Base-by-base conservation (phyloP, 495 filamentous ascomycete species). In the Bombardia bombarda region DNA sequence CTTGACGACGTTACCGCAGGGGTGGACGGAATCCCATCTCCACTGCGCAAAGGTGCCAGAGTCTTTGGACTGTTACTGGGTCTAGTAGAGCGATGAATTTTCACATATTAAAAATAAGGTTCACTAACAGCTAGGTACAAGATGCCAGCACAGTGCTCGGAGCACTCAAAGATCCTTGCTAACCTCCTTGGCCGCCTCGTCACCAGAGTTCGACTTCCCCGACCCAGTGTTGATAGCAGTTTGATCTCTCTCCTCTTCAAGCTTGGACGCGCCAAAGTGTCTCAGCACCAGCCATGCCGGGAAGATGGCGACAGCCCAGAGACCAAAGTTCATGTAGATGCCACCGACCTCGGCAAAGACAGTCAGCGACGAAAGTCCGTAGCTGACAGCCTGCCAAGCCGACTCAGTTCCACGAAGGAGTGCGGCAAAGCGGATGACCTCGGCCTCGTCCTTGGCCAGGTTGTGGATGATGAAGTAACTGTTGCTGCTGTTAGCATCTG, bases 381-480 rank as follows among this genome's bases (percentile, higher is more conserved):
- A 83, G 46, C 74, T 77, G 20, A 83, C 60, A 14, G 77, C 74
- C 53, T 82, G 77, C 53, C 73, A 76, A 4, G 76, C 79, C 19
- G 75, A 79, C 49, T 84, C 78, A 0, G 74, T 79, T 0, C 75
- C 79, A 34, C 79, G 62, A 22, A 84, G 56, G 36, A 84, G 57
- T 7, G 73, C 77, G 1, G 77, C 68, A 47, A 78, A 72, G n/a
- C 80, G 70, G 25, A 83, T 68, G 3, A 81, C 67, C 48, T 82
- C 75, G 28, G 70, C 68, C 12, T 77, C 66, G 31, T 65, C 61
- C 9, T 69, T 54, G 7, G 79, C 77, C 25, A 83, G 42, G 42
- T 82, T 75, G 16, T 72, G 66, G 28, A 81, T 72, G 43, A 81
- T 62, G 51, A 82, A 83, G 61, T 80, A 81, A 23, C 74, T 78